Conservation (phyloP, 1,284 basidiomycete genomes). For the Apiotrichum sp. region DNA sequence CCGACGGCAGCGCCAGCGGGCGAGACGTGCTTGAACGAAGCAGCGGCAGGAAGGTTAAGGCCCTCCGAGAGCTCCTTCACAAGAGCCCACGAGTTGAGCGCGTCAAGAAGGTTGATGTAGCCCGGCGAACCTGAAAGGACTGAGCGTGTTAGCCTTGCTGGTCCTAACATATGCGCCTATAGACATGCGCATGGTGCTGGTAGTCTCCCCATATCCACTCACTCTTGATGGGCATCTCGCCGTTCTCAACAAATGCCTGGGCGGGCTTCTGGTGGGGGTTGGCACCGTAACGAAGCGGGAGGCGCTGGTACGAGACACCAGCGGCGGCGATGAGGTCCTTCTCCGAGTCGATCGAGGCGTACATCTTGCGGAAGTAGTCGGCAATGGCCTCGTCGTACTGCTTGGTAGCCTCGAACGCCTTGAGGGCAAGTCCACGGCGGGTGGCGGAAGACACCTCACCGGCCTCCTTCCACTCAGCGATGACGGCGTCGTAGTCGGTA, state of each 20-base stretch:
- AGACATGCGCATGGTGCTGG: not conserved
- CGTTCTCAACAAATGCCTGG: conserved; percentile 87
- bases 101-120: conserved; percentile 99
- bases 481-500: conserved; percentile 79
- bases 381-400: conserved; percentile 93
- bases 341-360: conserved; percentile 71
- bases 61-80: conserved; percentile 90
- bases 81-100: conserved; percentile 92
- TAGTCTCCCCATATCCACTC: conserved; percentile 18
- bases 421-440: conserved; percentile 78
- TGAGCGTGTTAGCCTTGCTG: conserved; percentile 33
- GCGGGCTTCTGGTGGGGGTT: conserved; percentile 99
- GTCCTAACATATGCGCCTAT: not conserved
- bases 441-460: conserved; percentile 67
- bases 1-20: conserved; percentile 95
- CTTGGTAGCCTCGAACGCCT: conserved; percentile 96
- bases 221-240: conserved; percentile 92
- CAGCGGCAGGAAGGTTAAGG: conserved; percentile 76
- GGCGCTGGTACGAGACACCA: conserved; percentile 64
- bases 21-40: conserved; percentile 99
- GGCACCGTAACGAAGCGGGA: conserved; percentile 88
- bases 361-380: conserved; percentile 94
- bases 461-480: conserved; percentile 63
- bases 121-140: conserved; percentile 91
- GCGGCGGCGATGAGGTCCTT: conserved; percentile 58